Evolutionary conservation across 306 rosid species (phyloP).

Genomic region (Fagus crenata): DNA sequence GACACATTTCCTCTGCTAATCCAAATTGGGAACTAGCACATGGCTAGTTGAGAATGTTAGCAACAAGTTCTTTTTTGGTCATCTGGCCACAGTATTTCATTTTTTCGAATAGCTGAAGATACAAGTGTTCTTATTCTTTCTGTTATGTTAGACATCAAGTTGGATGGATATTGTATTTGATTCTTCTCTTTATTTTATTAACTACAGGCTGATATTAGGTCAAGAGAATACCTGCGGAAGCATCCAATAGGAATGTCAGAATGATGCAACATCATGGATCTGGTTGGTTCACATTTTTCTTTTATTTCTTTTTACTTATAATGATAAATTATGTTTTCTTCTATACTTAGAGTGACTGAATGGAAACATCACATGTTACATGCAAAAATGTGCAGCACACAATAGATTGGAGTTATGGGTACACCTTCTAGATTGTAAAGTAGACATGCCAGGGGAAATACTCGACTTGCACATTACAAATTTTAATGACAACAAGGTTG

Average conservation of each 20-base stretch:
- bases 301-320: not conserved
- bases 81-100: not conserved
- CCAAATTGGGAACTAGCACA: not conserved
- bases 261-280: slow-evolving; percentile 31
- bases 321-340: not conserved
- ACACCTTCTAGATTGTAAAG: not conserved
- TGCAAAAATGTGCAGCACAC: slow-evolving; percentile 16
- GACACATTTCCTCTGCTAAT: not conserved
- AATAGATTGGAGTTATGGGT: slow-evolving; percentile 8
- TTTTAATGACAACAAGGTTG: not conserved
- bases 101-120: not conserved
- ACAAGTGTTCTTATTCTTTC: not conserved
- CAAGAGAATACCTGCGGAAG: slow-evolving; percentile 72
- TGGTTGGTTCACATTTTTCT: slow-evolving; percentile 24
- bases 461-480: not conserved
- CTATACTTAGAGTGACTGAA: not conserved
- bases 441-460: not conserved
- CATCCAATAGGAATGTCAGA: slow-evolving; percentile 37
- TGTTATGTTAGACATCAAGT: not conserved
- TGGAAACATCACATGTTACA: not conserved
- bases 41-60: not conserved
- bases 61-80: not conserved
- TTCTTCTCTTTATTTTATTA: slow-evolving; percentile 24
- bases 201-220: slow-evolving; percentile 89
- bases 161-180: not conserved